phyloP scores from a whole-genome alignment of 2,329 filamentous ascomycete species.

The Fusarium pseudograminearum region DNA sequence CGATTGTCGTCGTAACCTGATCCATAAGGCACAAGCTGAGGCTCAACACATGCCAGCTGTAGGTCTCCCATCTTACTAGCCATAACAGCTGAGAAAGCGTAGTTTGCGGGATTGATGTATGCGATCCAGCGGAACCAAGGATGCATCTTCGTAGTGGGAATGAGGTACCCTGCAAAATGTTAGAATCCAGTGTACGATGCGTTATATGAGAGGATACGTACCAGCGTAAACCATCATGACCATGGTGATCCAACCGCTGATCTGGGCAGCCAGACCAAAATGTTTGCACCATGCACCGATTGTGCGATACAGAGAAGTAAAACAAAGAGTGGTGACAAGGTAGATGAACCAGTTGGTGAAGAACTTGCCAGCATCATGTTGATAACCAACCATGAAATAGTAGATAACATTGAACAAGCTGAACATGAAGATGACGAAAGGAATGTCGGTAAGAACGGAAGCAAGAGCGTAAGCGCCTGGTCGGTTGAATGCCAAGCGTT shows the following conservation, averaged over 20 bases:
- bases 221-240: conserved; percentile 67
- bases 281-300: not conserved
- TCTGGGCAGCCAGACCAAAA: not conserved
- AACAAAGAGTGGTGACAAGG: conserved; percentile 55
- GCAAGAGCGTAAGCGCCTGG: conserved; percentile 42
- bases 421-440: conserved; percentile 26
- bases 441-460: conserved; percentile 26
- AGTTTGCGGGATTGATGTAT: conserved; percentile 72
- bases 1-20: conserved; percentile 6
- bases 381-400: conserved; percentile 75
- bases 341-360: conserved; percentile 57
- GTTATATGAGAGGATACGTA: conserved; percentile 58
- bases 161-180: conserved; percentile 59
- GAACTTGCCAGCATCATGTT: conserved; percentile 65
- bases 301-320: not conserved
- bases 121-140: conserved; percentile 65
- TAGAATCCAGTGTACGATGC: conserved; percentile 14
- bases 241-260: conserved; percentile 58
- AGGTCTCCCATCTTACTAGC: conserved; percentile 67
- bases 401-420: conserved; percentile 58
- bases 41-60: not conserved
- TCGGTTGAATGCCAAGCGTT: conserved; percentile 49
- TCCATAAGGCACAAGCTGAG: conserved; percentile 44
- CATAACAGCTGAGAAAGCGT: conserved; percentile 72
- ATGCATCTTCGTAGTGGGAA: conserved; percentile 60